Conservation (phyloP, 768 basidiomycete genomes). For the Cyclocybe aegerita region DNA sequence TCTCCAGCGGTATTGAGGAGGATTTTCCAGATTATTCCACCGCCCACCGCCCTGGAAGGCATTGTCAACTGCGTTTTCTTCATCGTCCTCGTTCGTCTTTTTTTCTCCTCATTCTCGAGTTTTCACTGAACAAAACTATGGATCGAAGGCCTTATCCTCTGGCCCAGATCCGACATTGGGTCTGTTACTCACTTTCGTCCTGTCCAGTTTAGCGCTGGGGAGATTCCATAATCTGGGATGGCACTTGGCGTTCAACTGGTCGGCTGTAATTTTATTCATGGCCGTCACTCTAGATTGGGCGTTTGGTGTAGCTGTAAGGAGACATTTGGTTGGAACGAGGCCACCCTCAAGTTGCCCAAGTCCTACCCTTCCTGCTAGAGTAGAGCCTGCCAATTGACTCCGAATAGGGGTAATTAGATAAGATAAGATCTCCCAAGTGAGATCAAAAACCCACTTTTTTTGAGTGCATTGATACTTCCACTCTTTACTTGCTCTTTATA, state of each 20-base stretch:
- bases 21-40: constrained; percentile 7
- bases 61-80: constrained; percentile 8
- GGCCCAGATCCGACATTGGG: constrained; percentile 18
- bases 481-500: too few relatives aligned
- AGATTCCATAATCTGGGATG: constrained; percentile 10
- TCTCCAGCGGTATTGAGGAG: neutral
- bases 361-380: too few relatives aligned
- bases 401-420: too few relatives aligned
- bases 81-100: constrained; percentile 2
- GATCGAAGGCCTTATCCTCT: constrained; percentile 10
- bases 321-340: neutral
- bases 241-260: constrained; percentile 13
- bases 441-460: too few relatives aligned
- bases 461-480: too few relatives aligned
- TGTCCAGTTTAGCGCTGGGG: constrained; percentile 11
- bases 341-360: neutral
- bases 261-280: constrained; percentile 3
- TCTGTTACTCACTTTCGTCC: constrained; percentile 5
- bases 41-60: constrained; percentile 3
- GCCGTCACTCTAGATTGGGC: constrained; percentile 7
- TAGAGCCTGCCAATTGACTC: neutral
- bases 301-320: neutral
- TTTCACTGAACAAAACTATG: too few relatives aligned
- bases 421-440: neutral
- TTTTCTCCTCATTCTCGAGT: neutral